Base-by-base conservation (phyloP, 2,329 filamentous ascomycete species). In the Aspergillus tamarii region DNA sequence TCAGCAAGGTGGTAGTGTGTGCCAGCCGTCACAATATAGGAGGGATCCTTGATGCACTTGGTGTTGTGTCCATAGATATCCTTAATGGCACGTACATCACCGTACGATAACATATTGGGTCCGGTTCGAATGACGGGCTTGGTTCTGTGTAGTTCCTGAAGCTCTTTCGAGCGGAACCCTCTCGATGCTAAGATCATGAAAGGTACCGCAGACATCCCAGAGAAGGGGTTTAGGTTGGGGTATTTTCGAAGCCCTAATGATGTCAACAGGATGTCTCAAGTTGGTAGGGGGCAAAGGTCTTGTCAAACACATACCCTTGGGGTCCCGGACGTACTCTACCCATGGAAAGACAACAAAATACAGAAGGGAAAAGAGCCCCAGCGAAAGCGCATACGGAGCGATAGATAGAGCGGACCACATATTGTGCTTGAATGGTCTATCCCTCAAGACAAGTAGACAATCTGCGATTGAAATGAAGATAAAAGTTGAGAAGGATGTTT, bases 51-150 rank as follows among this genome's bases (percentile, higher is more conserved):
- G 45, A 74, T 77, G 66, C 83, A 85, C 32, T 78, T 79, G 2
- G 84, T 82, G 52, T 81, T 81, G 64, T 86, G 83, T 28, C 82
- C 82, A 63, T 84, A 84, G 56, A 84, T 84, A 43, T 84, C 81
- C 68, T 84, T 84, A 67, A 83, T 83, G 26, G 81, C 82, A n/a
- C 70, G 68, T 11, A 76, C 66, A 59, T 77, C 75, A 5, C 75
- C 74, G 66, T 78, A 84, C 0, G 82, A 83, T 1, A 84, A 70
- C 1, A 74, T 73, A 55, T 83, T 84, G 4, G 82, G 82, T 1
- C 82, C 82, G 5, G 76, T 82, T 12, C 82, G 80, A 48, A 84
- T 72, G 16, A 84, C 76, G 0, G 80, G 78, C 41, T 82, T 67
- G 55, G 77, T 78, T 62, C 82, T 81, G 72, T 86, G 84, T 50